These are phyloP conservation scores for Saitozyma sp. DNA, from an alignment of 768 basidiomycete genomes.

Conservation along the genomic window DNA sequence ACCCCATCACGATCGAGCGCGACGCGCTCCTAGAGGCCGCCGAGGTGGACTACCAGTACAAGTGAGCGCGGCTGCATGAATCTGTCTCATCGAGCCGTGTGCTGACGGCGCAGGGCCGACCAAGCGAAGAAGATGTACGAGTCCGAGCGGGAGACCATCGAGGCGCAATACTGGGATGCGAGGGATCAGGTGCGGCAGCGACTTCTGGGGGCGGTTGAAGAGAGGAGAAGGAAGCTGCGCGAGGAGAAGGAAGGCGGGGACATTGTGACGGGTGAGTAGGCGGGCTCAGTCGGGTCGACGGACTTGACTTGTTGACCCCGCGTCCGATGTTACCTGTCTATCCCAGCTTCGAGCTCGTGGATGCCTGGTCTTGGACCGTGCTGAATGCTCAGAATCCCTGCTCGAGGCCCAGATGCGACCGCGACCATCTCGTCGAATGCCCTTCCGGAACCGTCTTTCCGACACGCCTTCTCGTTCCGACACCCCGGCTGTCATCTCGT, in stretches of 20 bases:
- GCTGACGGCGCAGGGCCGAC: conserved; percentile 24
- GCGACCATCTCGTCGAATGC: conserved; percentile 32
- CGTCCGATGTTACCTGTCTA: too few species aligned
- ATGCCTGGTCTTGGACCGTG: neutral
- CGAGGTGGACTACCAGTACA: conserved; percentile 53
- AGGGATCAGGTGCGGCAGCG: conserved; percentile 53
- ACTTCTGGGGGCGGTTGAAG: conserved; percentile 54
- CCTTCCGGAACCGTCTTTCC: conserved; percentile 21
- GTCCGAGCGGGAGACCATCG: conserved; percentile 54
- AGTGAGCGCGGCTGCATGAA: conserved; percentile 27
- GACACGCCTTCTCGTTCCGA: neutral
- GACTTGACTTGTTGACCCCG: too few species aligned
- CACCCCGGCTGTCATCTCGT: conserved; percentile 1
- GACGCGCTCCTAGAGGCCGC: conserved; percentile 52
- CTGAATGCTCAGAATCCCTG: conserved; percentile 13
- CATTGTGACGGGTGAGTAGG: conserved; percentile 51
- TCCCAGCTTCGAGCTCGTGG: too few species aligned
- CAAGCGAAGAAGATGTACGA: conserved; percentile 52
- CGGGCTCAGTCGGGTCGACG: neutral
- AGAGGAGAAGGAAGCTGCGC: conserved; percentile 52
- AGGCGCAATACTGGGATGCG: conserved; percentile 54
- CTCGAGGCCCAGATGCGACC: conserved; percentile 44
- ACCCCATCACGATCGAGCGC: conserved; percentile 53
- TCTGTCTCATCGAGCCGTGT: neutral
- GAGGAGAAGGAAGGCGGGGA: conserved; percentile 57